phyloP scores from a whole-genome alignment of 108 stramenopile genomes.

The Asterionellopsis glacialis region DNA sequence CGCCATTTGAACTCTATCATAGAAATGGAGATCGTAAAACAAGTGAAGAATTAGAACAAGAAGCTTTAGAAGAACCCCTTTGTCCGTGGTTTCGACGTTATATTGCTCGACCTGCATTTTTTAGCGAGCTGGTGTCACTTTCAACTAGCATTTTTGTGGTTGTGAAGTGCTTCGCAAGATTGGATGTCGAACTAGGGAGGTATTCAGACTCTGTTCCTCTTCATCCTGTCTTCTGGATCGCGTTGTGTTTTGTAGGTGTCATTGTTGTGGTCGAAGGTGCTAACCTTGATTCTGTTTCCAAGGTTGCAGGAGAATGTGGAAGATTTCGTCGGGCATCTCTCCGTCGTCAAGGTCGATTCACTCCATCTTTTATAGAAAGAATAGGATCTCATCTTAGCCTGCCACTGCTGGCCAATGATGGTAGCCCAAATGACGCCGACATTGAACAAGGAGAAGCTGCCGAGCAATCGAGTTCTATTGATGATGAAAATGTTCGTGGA shows the following conservation, averaged over 20 bases:
- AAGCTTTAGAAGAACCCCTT: conserved; percentile 49
- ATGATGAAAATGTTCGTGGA: conserved; percentile 23
- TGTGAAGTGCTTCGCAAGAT: conserved; percentile 41
- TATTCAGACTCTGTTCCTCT: conserved; percentile 19
- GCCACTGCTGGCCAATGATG: background rate
- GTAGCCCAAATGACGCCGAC: background rate
- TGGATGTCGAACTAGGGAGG: conserved; percentile 43
- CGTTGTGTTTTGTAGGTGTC: conserved; percentile 25
- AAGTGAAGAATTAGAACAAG: conserved; percentile 51
- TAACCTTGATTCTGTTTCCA: conserved; percentile 20
- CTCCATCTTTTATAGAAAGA: background rate
- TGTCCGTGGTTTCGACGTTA: conserved; percentile 26
- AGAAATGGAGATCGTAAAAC: conserved; percentile 46
- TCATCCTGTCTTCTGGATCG: conserved; percentile 47
- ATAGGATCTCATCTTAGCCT: background rate
- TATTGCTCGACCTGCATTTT: conserved; percentile 29
- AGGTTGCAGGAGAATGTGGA: conserved; percentile 20
- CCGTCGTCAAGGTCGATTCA: background rate
- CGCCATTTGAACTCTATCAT: conserved; percentile 35
- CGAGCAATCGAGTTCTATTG: background rate
- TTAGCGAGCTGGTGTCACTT: conserved; percentile 22
- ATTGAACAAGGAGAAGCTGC: background rate
- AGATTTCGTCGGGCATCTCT: background rate
- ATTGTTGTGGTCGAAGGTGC: conserved; percentile 25
- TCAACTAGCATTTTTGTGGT: conserved; percentile 25